A percentile compares a stretch with the other conserved stretches of the same genome.
phyloP scores from a whole-genome alignment of 208 protist genomes.

The Leishmania arabica region DNA sequence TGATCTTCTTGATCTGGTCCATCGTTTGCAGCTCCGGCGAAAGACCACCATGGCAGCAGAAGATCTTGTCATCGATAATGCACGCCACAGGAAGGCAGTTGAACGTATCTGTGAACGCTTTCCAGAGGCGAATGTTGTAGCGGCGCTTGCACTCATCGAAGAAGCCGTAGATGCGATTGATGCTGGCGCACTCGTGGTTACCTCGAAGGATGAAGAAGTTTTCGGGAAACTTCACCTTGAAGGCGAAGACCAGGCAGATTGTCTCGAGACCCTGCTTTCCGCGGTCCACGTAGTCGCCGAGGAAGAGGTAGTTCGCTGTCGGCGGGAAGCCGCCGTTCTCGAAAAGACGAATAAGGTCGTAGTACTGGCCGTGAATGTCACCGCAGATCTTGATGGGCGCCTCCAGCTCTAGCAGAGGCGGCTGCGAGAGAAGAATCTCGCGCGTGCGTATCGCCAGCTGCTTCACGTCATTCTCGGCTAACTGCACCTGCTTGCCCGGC shows the following conservation, averaged over 20 bases:
- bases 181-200: slow-evolving; percentile 99
- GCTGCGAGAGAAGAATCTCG: slow-evolving; percentile 89
- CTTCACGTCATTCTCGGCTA: slow-evolving; percentile 90
- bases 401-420: slow-evolving; percentile 88
- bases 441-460: slow-evolving; percentile 78
- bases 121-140: slow-evolving; percentile 99
- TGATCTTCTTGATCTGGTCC: slow-evolving; percentile 96
- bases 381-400: slow-evolving; percentile 95
- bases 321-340: slow-evolving; percentile 99
- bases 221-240: slow-evolving; percentile 99
- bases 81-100: slow-evolving; percentile 99
- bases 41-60: slow-evolving; percentile 99
- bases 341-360: slow-evolving; percentile 99
- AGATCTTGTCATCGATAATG: slow-evolving; percentile 99
- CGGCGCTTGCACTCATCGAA: slow-evolving; percentile 99
- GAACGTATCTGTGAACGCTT: slow-evolving; percentile 99
- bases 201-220: slow-evolving; percentile 99
- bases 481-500: slow-evolving; percentile 87
- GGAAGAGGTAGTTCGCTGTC: slow-evolving; percentile 99
- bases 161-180: slow-evolving; percentile 99
- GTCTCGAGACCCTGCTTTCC: slow-evolving; percentile 99
- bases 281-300: slow-evolving; percentile 99
- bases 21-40: slow-evolving; percentile 96
- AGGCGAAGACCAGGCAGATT: slow-evolving; percentile 97
- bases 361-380: slow-evolving; percentile 99